Conservation (phyloP, 106 monocot genomes). For the Dendrobium chrysotoxum region DNA sequence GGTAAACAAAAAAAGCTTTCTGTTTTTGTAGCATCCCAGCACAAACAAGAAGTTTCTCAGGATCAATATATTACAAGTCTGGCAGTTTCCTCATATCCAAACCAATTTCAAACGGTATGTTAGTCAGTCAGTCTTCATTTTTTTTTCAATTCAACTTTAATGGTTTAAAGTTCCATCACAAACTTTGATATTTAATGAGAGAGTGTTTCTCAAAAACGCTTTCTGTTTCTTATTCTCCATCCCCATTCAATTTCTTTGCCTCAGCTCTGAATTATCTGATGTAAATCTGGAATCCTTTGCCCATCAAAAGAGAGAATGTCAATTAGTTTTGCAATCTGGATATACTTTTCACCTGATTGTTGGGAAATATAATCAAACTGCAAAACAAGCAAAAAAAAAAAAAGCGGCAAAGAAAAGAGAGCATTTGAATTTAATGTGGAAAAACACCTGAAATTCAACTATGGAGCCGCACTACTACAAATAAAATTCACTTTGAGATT, state of each 20-base stretch:
- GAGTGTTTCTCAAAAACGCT: not conserved
- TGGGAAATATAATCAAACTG: not conserved
- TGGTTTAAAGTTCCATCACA: not conserved
- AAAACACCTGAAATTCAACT: no score
- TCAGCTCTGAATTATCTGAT: not conserved
- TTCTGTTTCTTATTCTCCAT: not conserved
- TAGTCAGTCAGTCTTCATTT: not conserved
- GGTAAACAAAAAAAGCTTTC: constrained; percentile 84
- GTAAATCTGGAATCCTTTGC: not conserved
- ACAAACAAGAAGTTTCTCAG: constrained; percentile 33
- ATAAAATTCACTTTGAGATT: no score
- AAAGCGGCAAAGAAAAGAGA: no score
- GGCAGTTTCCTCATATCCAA: not conserved
- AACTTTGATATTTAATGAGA: not conserved
- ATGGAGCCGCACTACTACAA: no score
- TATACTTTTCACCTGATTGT: not conserved
- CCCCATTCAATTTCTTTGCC: not conserved
- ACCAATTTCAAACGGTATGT: constrained; percentile 34
- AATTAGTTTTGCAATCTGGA: not conserved
- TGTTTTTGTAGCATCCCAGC: constrained; percentile 38
- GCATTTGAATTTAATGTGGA: no score
- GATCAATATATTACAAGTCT: not conserved
- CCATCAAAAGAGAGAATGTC: not conserved
- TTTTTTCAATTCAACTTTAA: not conserved
- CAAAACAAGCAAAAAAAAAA: no score